Evolutionary conservation across 495 filamentous ascomycete species (phyloP), one percentile per base, ranked within the genome.

Genomic region (Hypoxylon cercidicola): DNA sequence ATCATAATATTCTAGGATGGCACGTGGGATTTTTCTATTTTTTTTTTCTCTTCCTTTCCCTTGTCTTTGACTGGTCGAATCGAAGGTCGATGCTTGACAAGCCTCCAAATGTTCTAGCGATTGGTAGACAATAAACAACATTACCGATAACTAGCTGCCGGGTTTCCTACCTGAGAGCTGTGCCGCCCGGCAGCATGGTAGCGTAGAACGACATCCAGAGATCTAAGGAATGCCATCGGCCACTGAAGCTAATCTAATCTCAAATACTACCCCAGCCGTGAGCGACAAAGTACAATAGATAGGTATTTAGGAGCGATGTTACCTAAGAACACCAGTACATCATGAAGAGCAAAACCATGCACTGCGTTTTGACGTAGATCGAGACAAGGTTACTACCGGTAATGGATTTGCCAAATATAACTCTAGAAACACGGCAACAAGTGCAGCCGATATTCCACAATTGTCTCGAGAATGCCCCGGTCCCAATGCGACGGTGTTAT

Each of bases 101-200:
- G 20, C 16, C 32, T 25, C 49, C 21, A 25, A 35, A 39, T 16
- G 53, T 47, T 40, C 40, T 18, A 58, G 54, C n/a, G 60, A 25
- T 40, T 16, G 23, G 55, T 45, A 50, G 44, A 30, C 19, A 40
- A 9, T 12, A 51, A 15, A 48, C 16, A 21, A 37, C 48, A 43
- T 35, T 46, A 20, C 39, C 43, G 56, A 52, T 56, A 66, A 23
- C 37, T 62, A 8, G 28, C 15, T 63, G 55, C 59, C 59, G 59
- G 64, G 59, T 68, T 63, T 58, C 65, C 65, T 60, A 60, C 25
- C 55, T 64, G 50, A 64, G 60, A 63, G 58, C 59, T 39, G 65
- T 52, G 65, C 65, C 65, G 55, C 60, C 23, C 32, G 23, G 55
- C 32, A 34, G 37, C 65, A 64, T 64, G 20, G 43, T 37, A 55